Base-by-base conservation (phyloP, 352 stramenopile genomes). In the Achlya hypogyna region DNA sequence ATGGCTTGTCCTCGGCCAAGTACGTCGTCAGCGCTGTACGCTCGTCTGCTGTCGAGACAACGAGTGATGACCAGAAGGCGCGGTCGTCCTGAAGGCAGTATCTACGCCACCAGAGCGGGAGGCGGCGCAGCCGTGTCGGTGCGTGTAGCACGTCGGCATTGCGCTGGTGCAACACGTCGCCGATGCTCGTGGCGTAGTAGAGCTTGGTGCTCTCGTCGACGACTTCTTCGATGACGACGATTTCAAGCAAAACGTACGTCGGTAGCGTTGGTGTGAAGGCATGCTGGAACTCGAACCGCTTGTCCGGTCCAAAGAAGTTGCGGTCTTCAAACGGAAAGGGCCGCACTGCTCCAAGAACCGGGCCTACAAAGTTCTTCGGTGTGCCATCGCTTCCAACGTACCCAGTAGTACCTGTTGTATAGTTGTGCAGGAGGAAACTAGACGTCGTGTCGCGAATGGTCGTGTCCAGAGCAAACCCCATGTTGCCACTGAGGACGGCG, bases 41-140 rank as follows among this genome's bases (percentile, higher is more conserved):
- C 5, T 34, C 42, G 4, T 23, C 1, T 2, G 59, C 32, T 10
- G 40, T 32, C 18, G 56, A 59, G 51, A 71, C 70, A 23, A 90
- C 77, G 0, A 75, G 78, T 63, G 89, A 78, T 60, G 88, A 76
- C 81, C 81, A 92, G 72, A 92, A 92, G 47, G 88, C 80, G 0
- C 59, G 40, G 16, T 67, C 74, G 5, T 79, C 80, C 79, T 87
- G 86, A 18, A 78, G 77, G 5, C 89, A 65, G 72, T 86, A 92
- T 12, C 63, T 38, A 0, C 28, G 27, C 82, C 84, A 90, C 82
- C 84, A 90, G 0, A 62, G 35, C 28, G 82, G 82, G 40, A 78
- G 79, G 18, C 49, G 51, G 20, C 31, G 54, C 25, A 63, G 53
- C 9, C 52, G 0, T 78, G 75, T 22, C 53, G 74, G 23, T 73